These are phyloP conservation scores for Cytospora leucostoma DNA, from an alignment of 2,329 filamentous ascomycete genomes.

Conservation along the genomic window DNA sequence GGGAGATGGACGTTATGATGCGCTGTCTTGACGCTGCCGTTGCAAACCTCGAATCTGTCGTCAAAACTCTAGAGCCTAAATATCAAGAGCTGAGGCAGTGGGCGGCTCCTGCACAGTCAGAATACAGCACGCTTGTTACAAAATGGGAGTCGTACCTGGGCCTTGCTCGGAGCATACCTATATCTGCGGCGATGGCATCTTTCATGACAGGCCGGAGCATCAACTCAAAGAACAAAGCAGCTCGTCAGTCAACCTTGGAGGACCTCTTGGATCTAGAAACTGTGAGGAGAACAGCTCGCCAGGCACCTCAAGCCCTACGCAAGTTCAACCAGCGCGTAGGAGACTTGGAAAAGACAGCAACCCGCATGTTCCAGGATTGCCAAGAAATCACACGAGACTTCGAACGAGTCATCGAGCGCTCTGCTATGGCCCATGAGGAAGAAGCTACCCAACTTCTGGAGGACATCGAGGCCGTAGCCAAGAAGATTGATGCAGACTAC, in stretches of 20 bases:
- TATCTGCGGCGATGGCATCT: constrained; percentile 65
- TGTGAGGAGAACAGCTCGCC: constrained; percentile 69
- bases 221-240: constrained; percentile 43
- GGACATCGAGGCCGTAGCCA: constrained; percentile 83
- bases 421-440: constrained; percentile 56
- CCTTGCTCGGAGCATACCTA: constrained; percentile 63
- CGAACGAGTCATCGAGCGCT: constrained; percentile 58
- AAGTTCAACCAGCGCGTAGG: constrained; percentile 62
- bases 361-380: constrained; percentile 62
- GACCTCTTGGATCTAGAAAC: constrained; percentile 76
- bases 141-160: constrained; percentile 70
- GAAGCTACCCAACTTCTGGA: constrained; percentile 71
- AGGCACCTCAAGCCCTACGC: constrained; percentile 59
- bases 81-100: constrained; percentile 71
- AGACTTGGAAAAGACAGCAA: constrained; percentile 62
- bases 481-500: constrained; percentile 85
- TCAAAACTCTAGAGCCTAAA: constrained; percentile 71
- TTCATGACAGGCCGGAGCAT: constrained; percentile 60
- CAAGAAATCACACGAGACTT: constrained; percentile 64
- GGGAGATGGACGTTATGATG: constrained; percentile 74
- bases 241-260: constrained; percentile 61
- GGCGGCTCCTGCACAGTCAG: constrained; percentile 66
- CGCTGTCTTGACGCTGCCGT: constrained; percentile 82
- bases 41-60: constrained; percentile 77
- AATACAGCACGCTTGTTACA: constrained; percentile 64